Evolutionary conservation across 1,284 basidiomycete genomes (phyloP).

Genomic region (Heterobasidion occidentale): DNA sequence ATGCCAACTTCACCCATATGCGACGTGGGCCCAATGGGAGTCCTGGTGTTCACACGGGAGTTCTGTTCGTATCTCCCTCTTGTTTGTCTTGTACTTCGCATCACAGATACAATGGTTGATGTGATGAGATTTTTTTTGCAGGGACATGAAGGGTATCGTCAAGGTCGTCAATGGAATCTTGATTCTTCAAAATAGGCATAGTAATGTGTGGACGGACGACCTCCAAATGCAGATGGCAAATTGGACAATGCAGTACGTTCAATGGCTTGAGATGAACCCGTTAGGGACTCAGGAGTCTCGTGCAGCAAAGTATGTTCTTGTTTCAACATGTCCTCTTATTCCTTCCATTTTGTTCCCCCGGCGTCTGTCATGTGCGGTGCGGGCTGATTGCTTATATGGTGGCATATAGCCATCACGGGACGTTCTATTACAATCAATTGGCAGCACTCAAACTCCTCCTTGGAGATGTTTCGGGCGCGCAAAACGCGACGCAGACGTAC

Average conservation of each 20-base stretch:
- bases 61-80: conserved; percentile 26
- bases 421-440: conserved; percentile 24
- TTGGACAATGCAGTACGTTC: conserved; percentile 45
- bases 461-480: conserved; percentile 28
- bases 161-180: conserved; percentile 54
- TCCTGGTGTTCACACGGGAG: conserved; percentile 47
- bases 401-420: neutral
- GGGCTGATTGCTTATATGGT: no score
- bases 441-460: conserved; percentile 27
- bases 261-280: conserved; percentile 47
- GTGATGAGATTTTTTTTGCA: neutral
- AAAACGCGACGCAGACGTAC: conserved; percentile 24
- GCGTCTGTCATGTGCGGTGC: no score
- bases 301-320: conserved; percentile 42
- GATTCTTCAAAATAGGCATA: conserved; percentile 41
- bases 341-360: no score
- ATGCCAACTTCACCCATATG: conserved; percentile 61
- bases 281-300: conserved; percentile 39
- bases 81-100: neutral
- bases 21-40: conserved; percentile 50
- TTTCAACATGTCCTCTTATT: no score
- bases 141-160: conserved; percentile 50
- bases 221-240: conserved; percentile 37
- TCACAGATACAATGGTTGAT: no score
- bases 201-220: conserved; percentile 48